These are phyloP conservation scores for Pyricularia pennisetigena DNA, from an alignment of 2,329 filamentous ascomycete species.

Conservation along the genomic window DNA sequence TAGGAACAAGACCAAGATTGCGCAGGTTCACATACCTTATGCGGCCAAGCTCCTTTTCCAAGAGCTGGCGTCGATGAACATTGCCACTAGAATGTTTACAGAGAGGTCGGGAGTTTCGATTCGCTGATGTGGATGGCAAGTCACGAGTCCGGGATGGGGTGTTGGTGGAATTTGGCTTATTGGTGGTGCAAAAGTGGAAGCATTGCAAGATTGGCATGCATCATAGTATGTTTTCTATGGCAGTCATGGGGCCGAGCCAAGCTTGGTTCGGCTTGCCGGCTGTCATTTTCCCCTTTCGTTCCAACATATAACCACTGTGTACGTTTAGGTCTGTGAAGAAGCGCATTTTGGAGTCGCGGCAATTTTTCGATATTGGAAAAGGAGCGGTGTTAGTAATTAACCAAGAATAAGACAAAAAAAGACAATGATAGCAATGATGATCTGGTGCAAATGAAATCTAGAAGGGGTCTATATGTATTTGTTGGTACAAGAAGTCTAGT, in stretches of 20 bases:
- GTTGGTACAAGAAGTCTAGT: background rate
- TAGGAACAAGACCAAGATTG: constrained; percentile 98
- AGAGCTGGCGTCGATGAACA: constrained; percentile 96
- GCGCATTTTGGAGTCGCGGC: background rate
- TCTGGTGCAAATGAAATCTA: background rate
- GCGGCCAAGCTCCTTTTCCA: constrained; percentile 98
- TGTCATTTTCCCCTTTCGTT: background rate
- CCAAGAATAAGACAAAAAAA: background rate
- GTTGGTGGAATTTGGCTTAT: background rate
- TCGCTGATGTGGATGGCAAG: constrained; percentile 31
- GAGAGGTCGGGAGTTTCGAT: constrained; percentile 68
- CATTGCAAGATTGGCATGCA: background rate
- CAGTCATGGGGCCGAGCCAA: background rate
- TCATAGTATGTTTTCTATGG: background rate
- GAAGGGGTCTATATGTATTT: background rate
- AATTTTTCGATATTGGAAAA: background rate
- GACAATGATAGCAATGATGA: background rate
- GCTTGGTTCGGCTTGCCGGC: background rate
- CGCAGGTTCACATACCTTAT: constrained; percentile 95
- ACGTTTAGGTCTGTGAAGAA: background rate
- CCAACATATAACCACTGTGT: background rate
- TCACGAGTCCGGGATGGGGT: background rate
- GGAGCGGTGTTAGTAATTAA: background rate
- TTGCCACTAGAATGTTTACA: constrained; percentile 94
- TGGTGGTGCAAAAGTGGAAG: background rate